Evolutionary conservation across 2,329 filamentous ascomycete species (phyloP).

Genomic region (Trichoderma brevicompactum): DNA sequence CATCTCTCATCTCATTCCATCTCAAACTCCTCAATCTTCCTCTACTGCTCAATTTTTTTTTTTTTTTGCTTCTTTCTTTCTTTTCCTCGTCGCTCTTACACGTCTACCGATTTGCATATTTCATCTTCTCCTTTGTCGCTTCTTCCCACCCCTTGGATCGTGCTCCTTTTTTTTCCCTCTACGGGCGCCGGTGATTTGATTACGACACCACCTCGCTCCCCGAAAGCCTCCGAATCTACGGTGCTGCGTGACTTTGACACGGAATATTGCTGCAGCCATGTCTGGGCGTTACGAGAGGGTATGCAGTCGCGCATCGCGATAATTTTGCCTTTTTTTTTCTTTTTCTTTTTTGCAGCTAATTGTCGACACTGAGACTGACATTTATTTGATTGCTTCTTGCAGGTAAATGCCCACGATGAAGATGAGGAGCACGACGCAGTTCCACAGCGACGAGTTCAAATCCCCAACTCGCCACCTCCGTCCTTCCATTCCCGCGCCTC

Average conservation of each 20-base stretch:
- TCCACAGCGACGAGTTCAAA: constrained; percentile 44
- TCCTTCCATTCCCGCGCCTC: constrained; percentile 88
- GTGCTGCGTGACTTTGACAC: constrained; percentile 16
- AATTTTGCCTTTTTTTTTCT: background rate
- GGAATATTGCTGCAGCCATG: constrained; percentile 47
- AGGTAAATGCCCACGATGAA: constrained; percentile 65
- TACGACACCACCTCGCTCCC: constrained; percentile 17
- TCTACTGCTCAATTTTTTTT: background rate
- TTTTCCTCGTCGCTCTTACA: background rate
- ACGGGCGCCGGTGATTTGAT: constrained; percentile 24
- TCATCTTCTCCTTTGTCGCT: background rate
- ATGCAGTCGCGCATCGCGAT: constrained; percentile 36
- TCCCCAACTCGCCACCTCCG: constrained; percentile 69
- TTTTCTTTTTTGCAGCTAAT: background rate
- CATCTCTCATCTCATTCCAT: background rate
- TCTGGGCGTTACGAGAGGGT: constrained; percentile 63
- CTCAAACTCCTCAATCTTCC: constrained; percentile 10
- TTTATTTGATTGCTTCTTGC: constrained; percentile 31
- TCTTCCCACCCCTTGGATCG: background rate
- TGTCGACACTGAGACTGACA: constrained; percentile 5
- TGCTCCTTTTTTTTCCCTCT: constrained; percentile 17
- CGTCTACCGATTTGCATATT: background rate
- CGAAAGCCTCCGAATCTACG: constrained; percentile 1
- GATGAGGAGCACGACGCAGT: constrained; percentile 45
- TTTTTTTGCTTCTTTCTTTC: background rate